These are phyloP conservation scores for Lignosus rhinocerotis DNA, from an alignment of 1,284 basidiomycete genomes.

Conservation along the genomic window DNA sequence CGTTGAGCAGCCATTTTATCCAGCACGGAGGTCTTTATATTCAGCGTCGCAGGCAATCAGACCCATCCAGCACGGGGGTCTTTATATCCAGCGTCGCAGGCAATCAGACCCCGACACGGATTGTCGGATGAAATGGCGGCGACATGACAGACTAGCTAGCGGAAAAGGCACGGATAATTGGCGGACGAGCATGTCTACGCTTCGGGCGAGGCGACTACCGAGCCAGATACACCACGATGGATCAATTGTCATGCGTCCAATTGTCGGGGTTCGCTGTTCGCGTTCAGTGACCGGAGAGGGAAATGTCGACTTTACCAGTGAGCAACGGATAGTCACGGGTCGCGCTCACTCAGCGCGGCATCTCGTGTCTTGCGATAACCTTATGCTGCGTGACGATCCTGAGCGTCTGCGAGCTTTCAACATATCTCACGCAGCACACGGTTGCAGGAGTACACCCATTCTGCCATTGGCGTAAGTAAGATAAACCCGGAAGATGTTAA, in stretches of 20 bases:
- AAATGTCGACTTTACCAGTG: not conserved
- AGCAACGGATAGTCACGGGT: constrained; percentile 14
- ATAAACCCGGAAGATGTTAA: constrained; percentile 10
- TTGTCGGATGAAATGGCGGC: constrained; percentile 3
- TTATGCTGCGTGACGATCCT: not conserved
- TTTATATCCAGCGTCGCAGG: constrained; percentile 10
- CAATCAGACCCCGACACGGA: not conserved
- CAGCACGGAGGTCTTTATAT: constrained; percentile 9
- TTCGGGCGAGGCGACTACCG: constrained; percentile 2
- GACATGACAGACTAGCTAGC: constrained; percentile 5
- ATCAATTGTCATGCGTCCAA: constrained; percentile 17
- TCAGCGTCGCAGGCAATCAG: not conserved
- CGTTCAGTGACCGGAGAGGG: constrained; percentile 1
- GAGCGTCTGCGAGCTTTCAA: not conserved
- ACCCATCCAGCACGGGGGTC: not conserved
- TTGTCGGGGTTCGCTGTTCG: constrained; percentile 15
- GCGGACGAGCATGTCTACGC: constrained; percentile 17
- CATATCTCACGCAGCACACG: not conserved
- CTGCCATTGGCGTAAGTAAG: constrained; percentile 20
- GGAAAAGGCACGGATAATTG: constrained; percentile 31
- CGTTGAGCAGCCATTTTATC: too few relatives aligned
- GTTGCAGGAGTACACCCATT: not conserved
- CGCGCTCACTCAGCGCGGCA: not conserved
- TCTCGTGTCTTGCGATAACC: not conserved
- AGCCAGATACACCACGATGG: constrained; percentile 10